phyloP scores from a whole-genome alignment of 2,329 filamentous ascomycete species.

The Beauveria sp. region DNA sequence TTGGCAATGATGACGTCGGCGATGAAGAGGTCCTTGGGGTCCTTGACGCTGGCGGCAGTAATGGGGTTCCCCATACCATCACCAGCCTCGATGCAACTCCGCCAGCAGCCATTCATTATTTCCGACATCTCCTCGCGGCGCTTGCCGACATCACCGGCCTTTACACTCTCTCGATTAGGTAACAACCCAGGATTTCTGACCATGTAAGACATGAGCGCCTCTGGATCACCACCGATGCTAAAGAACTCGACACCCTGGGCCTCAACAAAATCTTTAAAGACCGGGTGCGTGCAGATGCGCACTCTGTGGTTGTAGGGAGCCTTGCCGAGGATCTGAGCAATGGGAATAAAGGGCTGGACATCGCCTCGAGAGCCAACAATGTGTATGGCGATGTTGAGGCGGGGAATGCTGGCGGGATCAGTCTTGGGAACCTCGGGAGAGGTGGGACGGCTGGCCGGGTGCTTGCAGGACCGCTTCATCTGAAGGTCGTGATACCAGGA shows the following conservation, averaged over 20 bases:
- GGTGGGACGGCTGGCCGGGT: background rate
- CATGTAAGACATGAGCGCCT: conserved; percentile 37
- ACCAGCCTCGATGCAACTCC: conserved; percentile 29
- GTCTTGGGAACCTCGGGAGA: background rate
- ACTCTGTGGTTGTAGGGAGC: conserved; percentile 42
- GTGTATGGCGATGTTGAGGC: conserved; percentile 17
- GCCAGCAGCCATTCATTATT: conserved; percentile 30
- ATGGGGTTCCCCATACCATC: conserved; percentile 22
- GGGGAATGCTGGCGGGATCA: conserved; percentile 8
- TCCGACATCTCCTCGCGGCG: conserved; percentile 28
- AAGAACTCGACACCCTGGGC: conserved; percentile 49
- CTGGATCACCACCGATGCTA: conserved; percentile 48
- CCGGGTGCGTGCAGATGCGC: conserved; percentile 47
- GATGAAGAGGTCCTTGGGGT: conserved; percentile 35
- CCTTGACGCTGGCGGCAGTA: conserved; percentile 20
- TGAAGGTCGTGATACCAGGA: conserved; percentile 6
- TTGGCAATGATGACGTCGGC: conserved; percentile 48
- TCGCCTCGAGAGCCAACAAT: conserved; percentile 18
- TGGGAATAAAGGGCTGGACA: conserved; percentile 12
- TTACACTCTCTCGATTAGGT: conserved; percentile 28
- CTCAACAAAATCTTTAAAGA: conserved; percentile 46
- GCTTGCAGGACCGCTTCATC: conserved; percentile 2
- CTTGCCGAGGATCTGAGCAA: conserved; percentile 10
- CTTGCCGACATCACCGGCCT: conserved; percentile 28
- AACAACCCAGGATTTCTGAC: conserved; percentile 31